Evolutionary conservation across 768 basidiomycete species (phyloP).

Genomic region (Mycena pura): DNA sequence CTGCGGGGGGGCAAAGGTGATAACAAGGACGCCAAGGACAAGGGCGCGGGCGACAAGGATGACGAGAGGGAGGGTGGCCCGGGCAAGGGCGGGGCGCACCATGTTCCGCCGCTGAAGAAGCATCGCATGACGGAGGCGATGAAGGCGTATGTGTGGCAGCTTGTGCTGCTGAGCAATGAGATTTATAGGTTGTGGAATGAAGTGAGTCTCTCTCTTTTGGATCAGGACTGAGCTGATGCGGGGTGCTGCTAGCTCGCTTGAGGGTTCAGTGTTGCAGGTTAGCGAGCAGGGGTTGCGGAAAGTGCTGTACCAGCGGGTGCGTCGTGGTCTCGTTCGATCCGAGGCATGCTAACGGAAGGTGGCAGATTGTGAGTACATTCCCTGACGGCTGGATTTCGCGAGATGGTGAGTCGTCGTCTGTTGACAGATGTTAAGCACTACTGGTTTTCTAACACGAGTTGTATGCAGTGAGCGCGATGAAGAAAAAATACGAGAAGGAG

Average conservation of each 20-base stretch:
- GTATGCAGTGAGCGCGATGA: slow-evolving; percentile 77
- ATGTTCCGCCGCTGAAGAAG: slow-evolving; percentile 76
- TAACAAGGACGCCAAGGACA: slow-evolving; percentile 33
- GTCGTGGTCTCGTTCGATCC: slow-evolving; percentile 12
- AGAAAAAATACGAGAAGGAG: slow-evolving; percentile 81
- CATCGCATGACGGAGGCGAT: slow-evolving; percentile 82
- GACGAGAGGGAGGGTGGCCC: too few species aligned
- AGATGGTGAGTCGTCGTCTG: slow-evolving; percentile 66
- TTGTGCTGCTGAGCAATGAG: slow-evolving; percentile 84
- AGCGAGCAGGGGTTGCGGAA: slow-evolving; percentile 86
- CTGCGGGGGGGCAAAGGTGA: slow-evolving; percentile 30
- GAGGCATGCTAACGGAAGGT: background rate
- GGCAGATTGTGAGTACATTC: slow-evolving; percentile 84
- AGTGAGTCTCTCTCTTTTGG: slow-evolving; percentile 38
- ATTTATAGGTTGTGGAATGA: slow-evolving; percentile 68
- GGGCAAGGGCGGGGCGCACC: slow-evolving; percentile 33
- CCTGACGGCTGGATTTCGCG: slow-evolving; percentile 87
- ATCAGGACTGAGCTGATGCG: slow-evolving; percentile 1
- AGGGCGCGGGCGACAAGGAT: too few species aligned
- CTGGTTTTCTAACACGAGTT: background rate
- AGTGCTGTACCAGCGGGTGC: slow-evolving; percentile 78
- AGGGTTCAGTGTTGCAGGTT: slow-evolving; percentile 72
- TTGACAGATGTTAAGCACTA: too few species aligned
- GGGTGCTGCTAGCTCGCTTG: slow-evolving; percentile 52
- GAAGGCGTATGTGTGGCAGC: slow-evolving; percentile 81